phyloP scores from a whole-genome alignment of 176 grass and related monocot genomes.

The Rhynchospora breviuscula region DNA sequence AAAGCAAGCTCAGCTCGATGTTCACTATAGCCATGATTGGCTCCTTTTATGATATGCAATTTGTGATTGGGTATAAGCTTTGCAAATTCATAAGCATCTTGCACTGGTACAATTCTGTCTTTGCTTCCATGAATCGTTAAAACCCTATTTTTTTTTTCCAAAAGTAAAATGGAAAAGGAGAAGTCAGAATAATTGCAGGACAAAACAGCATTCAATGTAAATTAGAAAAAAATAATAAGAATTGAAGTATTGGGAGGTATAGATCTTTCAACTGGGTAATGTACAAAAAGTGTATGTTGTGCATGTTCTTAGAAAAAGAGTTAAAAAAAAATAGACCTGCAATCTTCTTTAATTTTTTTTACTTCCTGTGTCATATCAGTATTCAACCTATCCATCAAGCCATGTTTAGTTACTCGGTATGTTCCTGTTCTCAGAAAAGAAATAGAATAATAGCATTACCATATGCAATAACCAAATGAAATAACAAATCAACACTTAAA shows the following conservation, averaged over 20 bases:
- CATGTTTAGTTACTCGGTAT: conserved; percentile 69
- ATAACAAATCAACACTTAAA: neutral
- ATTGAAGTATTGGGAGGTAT: no score
- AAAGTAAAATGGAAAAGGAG: neutral
- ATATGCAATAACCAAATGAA: neutral
- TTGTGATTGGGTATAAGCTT: conserved; percentile 77
- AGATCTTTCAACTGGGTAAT: no score
- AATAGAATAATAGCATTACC: neutral
- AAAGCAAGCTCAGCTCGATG: conserved; percentile 51
- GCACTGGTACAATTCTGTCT: conserved; percentile 54
- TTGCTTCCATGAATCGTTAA: conserved; percentile 73
- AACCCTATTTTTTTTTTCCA: conserved; percentile 35
- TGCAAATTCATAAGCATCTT: conserved; percentile 76
- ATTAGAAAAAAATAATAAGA: no score
- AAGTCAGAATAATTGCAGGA: neutral
- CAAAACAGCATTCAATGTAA: neutral
- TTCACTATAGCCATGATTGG: conserved; percentile 64
- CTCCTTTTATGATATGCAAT: conserved; percentile 60
- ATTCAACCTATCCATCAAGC: conserved; percentile 67
- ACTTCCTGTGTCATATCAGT: conserved; percentile 58
- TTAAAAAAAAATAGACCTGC: conserved; percentile 45
- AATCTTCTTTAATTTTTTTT: conserved; percentile 60
- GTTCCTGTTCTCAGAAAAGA: conserved; percentile 31
- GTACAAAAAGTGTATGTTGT: neutral
- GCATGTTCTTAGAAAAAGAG: neutral